Base-by-base conservation (phyloP, 306 rosid genomes). In the Hippophae rhamnoides region DNA sequence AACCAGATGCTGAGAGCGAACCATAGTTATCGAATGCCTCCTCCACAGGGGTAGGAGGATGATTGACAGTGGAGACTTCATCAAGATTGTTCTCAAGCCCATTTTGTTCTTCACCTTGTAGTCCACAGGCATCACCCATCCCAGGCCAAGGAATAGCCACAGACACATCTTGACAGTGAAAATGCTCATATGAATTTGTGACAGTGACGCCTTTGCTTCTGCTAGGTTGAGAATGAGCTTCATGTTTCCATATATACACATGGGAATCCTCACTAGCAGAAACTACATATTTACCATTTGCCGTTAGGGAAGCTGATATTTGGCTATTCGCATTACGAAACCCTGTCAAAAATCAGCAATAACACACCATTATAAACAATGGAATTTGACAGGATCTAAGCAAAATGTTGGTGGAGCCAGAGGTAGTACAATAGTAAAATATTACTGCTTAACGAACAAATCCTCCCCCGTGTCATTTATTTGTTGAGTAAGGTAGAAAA, bases 81-180 rank as follows among this genome's bases (percentile, higher is more conserved):
- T 88, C 93, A 0, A 54, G 72, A 54, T 72, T 76, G 65, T 54
- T 72, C 51, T 84, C 95, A 31, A 69, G 65, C 70, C 69, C 86
- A 7, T 74, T 71, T 68, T 83, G 85, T 47, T 74, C 86, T 5
- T 69, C 77, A 43, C 74, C 89, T 11, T 74, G 77, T 57, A 81
- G 64, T 65, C 74, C 93, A 89, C 89, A 88, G 47, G 81, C 54
- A 61, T 84, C 93, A 31, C 74, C 85, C 68, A 75, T 58, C 8
- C 99, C 97, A 61, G 97, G 99, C 99, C 99, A 93, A 10, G 95
- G 95, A 73, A 82, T 71, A 42, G 99, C 99, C 43, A 74, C 90
- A 1, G 99, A 81, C 45, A 88, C 99, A 57, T 86, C 95, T 62
- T 79, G 90, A 69, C 99, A 84, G 82, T 88, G 97, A 68, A 93